Evolutionary conservation across 2,329 filamentous ascomycete species (phyloP), one percentile per base, ranked within the genome.

Genomic region (Trichoderma guizhouense): DNA sequence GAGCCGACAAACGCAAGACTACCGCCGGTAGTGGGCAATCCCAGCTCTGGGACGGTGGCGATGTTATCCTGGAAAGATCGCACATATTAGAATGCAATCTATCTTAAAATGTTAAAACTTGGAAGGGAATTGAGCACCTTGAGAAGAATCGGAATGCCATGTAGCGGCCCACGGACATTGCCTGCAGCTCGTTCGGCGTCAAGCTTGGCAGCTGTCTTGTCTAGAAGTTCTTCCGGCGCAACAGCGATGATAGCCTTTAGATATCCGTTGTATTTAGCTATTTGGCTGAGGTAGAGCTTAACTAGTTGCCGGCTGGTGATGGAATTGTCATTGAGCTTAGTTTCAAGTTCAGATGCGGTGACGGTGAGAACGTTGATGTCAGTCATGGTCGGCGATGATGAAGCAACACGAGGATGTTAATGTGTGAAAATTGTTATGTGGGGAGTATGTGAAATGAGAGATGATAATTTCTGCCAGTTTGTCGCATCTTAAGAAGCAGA

Each of bases 361-460:
- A 28, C 15, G 9, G 55, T 58, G 1, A 58, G 55, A 58, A 58
- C 15, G 8, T 58, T 58, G 28, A 58, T 30, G 15, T 30, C 28
- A 11, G 26, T 14, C 15, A 28, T 28, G 14, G 21, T 58, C 1
- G 8, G 8, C 15, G 28, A 30, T 0, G 15, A 18, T 12, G 55
- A 32, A 8, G 26, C 28, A 28, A 8, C 9, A 11, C 1, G 26
- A 0, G 5, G 0, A 21, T 28, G 26, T 0, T 11, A 5, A 32
- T 8, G n/a, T 30, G 55, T n/a, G 5, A 18, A 58, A n/a, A n/a
- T 32, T 32, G 15, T 9, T n/a, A n/a, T 0, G 7, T 9, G 39
- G n/a, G n/a, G 39, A 43, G 39, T 43, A n/a, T 0, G 39, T 43
- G 15, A 21, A 21, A 51, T 21, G 43, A 51, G 43, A 51, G n/a